Base-by-base conservation (phyloP, 345 rosid species). In the Draba incana region DNA sequence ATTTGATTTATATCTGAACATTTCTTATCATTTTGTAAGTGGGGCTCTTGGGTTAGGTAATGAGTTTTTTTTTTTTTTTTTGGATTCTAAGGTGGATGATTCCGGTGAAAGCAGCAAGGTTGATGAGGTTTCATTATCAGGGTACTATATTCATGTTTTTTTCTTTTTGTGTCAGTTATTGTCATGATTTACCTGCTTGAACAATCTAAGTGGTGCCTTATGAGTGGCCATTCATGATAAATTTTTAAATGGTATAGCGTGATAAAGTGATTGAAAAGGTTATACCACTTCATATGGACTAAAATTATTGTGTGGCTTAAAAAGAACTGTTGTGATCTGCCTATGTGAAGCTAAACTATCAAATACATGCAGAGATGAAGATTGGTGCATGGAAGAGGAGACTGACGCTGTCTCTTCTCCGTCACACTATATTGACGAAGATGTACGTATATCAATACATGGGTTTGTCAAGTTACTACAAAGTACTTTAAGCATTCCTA, bases 371-470 rank as follows among this genome's bases (percentile, higher is more conserved):
- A 94, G 99, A 75, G 98, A 89, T 73, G 95, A 89, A 59, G 98
- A 87, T 70, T 92, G 96, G 90, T 81, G 71, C 66, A 27, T 80
- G 57, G 98, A 87, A 52, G 98, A 82, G 74, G 87, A 78, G 70
- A 82, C 82, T 81, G 89, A 85, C 57, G 62, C 82, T 12, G 77
- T 84, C 48, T 84, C 99, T 46, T 87, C 89, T 75, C 99, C 92
- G 11, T 91, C 98, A 53, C 90, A 88, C 80, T 91, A 94, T 57
- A 94, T 94, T 77, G 92, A 94, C 66, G 99, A 91, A 86, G 81
- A 94, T 91, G 99, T 94, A 91, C 82, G 74, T 74, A 72, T 69
- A 64, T 60, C 60, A 77, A 77, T 28, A 35, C 72, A 25, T 41
- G 37, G 57, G 68, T 41, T 66, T 57, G 66, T 61, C 65, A 45